A percentile compares a stretch with the other conserved stretches of the same genome.
These are phyloP conservation scores for Macrophomina tecta DNA, from an alignment of 2,329 filamentous ascomycete species.

Conservation along the genomic window DNA sequence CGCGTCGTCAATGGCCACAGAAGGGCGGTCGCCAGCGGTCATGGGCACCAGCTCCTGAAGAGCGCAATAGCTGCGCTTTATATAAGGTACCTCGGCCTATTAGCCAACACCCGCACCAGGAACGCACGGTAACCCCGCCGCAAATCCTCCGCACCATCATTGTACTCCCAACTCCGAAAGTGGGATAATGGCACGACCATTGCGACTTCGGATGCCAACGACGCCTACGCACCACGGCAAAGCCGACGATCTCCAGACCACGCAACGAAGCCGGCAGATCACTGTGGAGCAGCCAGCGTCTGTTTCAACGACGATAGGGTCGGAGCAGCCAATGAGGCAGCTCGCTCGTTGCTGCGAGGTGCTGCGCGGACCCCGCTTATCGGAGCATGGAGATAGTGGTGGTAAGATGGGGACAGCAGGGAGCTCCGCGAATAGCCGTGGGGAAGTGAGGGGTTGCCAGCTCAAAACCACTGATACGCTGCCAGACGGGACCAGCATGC, in stretches of 20 bases:
- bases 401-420: slow-evolving; percentile 12
- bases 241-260: slow-evolving; percentile 11
- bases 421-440: slow-evolving; percentile 17
- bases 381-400: slow-evolving; percentile 8
- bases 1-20: neutral
- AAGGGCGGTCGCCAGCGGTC: neutral
- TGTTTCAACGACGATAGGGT: neutral
- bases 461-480: slow-evolving; percentile 1
- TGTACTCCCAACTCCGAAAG: neutral
- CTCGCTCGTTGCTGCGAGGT: neutral
- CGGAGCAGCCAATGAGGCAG: neutral
- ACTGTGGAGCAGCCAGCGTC: slow-evolving; percentile 6
- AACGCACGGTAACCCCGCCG: slow-evolving; percentile 7
- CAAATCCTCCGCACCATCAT: slow-evolving; percentile 21
- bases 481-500: neutral
- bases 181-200: neutral
- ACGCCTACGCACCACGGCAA: neutral
- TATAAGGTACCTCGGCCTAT: neutral
- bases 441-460: slow-evolving; percentile 8
- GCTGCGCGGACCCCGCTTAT: slow-evolving; percentile 6
- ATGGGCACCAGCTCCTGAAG: neutral
- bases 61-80: neutral
- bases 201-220: slow-evolving; percentile 16
- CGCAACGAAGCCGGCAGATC: neutral
- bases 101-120: neutral